Evolutionary conservation across 345 rosid genomes (phyloP).

Genomic region (Alliaria petiolata): DNA sequence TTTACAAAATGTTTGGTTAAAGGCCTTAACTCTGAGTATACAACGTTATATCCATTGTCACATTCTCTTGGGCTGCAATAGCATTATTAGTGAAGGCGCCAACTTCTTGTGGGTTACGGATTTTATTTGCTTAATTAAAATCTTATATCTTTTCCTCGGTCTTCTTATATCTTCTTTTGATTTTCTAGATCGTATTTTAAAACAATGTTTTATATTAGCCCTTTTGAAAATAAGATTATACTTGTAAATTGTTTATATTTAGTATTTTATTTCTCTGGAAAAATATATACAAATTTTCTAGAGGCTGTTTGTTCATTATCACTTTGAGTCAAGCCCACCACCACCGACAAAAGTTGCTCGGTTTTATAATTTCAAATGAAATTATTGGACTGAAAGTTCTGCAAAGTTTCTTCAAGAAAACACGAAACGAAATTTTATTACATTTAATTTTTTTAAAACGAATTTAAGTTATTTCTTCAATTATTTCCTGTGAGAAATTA

Average conservation of each 20-base stretch:
- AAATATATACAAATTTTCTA: neutral
- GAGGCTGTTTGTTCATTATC: neutral
- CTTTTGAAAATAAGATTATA: neutral
- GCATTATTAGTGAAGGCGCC: too few species aligned
- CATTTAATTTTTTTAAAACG: too few species aligned
- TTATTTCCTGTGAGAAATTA: neutral
- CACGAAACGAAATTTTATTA: neutral
- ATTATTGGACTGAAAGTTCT: constrained; percentile 13
- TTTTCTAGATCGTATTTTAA: neutral
- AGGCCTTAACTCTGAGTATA: too few species aligned
- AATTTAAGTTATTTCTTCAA: neutral
- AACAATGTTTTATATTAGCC: neutral
- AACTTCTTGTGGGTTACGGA: too few species aligned
- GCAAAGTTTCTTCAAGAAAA: neutral
- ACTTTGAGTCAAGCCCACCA: neutral
- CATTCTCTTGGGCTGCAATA: too few species aligned
- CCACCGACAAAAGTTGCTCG: constrained; percentile 13
- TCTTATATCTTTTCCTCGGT: neutral
- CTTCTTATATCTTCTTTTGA: neutral
- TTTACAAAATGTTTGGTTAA: too few species aligned
- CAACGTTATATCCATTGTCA: too few species aligned
- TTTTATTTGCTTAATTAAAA: too few species aligned
- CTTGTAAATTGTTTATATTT: too few species aligned
- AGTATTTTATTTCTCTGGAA: neutral
- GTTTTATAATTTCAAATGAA: too few species aligned